Base-by-base conservation (phyloP, 1,284 basidiomycete genomes). In the Trametes sp. region DNA sequence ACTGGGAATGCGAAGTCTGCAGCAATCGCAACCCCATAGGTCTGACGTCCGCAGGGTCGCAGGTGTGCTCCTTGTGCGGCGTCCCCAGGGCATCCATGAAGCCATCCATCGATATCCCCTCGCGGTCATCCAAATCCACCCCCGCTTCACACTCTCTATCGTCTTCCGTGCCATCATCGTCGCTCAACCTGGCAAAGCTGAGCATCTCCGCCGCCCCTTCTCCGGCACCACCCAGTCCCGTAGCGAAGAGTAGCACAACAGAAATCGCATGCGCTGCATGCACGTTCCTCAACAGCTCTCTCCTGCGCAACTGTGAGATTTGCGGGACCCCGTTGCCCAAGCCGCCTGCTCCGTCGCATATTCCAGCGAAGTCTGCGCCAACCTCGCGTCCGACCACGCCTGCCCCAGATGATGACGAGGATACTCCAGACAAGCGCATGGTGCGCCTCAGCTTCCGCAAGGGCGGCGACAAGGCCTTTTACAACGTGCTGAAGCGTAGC, bases 261-360 rank as follows among this genome's bases (percentile, higher is more conserved):
- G 76, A 76, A 54, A 79, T 92, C 36, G 77, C 91, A 13, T 99
- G 97, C 76, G 84, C 89, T 1, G 88, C 89, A 0, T 99, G 97
- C 73, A 98, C 97, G 0, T 99, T 97, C 72, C 80, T 96, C 31
- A 99, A 99, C 75, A 90, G 94, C 67, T 87, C 89, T 0, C 90
- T 87, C 1, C 80, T 96, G 69, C 74, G 76, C 1, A 76, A 79
- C 11, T 99, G 97, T 78, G 97, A 98, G 77, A 93, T 99, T 19
- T 99, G 97, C 73, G 85, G 84, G 4, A 92, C 93, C 8, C 78
- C 85, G 1, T 80, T 98, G 9, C 78, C 77, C 8, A 71, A 71
- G 41, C 74, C 77, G 70, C 71, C 35, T 66, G 69, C 28, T 69
- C 67, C 63, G 38, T 58, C 72, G 36, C 72, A 69, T 62, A 53